Evolutionary conservation across 208 protist species (phyloP), one percentile per base, ranked within the genome.

Genomic region (Leishmania martiniquensis): DNA sequence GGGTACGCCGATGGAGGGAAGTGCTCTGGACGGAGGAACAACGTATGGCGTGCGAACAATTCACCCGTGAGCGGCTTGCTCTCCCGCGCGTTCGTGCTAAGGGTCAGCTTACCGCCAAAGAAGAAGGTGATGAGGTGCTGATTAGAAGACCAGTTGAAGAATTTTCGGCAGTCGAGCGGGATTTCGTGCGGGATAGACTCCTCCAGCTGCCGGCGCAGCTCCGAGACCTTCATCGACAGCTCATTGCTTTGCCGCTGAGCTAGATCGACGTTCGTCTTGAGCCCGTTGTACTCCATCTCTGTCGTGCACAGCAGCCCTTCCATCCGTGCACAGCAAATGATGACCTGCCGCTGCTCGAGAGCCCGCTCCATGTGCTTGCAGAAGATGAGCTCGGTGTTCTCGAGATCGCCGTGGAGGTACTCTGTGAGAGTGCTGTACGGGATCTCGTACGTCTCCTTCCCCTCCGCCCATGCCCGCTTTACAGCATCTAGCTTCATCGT

Each of bases 231-330:
- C 20, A 65, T 81, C 81, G 91, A 88, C 29, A 98, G 77, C 73
- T 94, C 89, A 72, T 92, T 93, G 84, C 91, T 94, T 80, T 97
- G 93, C 63, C 71, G 52, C 62, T 91, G 72, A 13, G 94, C 94
- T n/a, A 97, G 78, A 25, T 96, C 87, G 13, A 97, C 91, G 79
- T 97, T 95, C 29, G 93, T 97, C 63, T 96, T 95, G 15, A 98
- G 85, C 25, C 96, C 96, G 79, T 98, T 98, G 88, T 97, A 98
- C 81, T 98, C 94, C 96, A 98, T 98, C 79, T 98, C 94, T 3
- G 96, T 97, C 20, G 94, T 98, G 81, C 92, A 96, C 49, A 97
- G 86, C 49, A 98, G 76, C 32, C 91, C 91, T 75, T 98, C 93
- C 96, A 98, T 98, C 67, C 94, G 94, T 6, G 93, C 91, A 73